phyloP scores from a whole-genome alignment of 176 grass and related monocot genomes.

The Oropetium thomaeum region DNA sequence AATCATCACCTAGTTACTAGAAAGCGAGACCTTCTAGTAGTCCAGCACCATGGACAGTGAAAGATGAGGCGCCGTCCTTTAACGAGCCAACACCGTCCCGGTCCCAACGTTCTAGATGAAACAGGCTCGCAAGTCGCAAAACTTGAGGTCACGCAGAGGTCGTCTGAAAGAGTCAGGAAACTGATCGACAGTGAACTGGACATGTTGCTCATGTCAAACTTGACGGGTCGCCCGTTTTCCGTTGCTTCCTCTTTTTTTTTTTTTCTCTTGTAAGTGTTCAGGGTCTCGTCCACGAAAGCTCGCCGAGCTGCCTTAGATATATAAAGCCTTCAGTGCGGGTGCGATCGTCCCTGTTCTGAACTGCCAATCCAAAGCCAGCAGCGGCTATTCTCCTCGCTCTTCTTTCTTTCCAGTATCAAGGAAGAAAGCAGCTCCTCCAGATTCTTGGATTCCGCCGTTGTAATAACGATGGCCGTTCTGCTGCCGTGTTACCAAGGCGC shows the following conservation, averaged over 20 bases:
- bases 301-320: background rate
- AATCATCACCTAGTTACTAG: background rate
- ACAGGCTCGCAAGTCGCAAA: background rate
- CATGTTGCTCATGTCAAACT: background rate
- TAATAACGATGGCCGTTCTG: background rate
- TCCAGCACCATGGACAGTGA: background rate
- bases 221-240: background rate
- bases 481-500: conserved; percentile 21
- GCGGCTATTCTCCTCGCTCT: background rate
- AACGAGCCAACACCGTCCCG: background rate
- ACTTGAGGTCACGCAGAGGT: background rate
- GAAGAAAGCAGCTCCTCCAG: background rate
- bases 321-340: background rate
- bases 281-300: background rate
- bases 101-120: background rate
- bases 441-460: background rate
- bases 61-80: background rate
- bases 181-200: background rate
- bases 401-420: background rate
- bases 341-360: background rate
- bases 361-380: background rate
- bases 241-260: background rate
- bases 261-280: no score
- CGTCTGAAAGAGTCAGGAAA: background rate
- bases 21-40: background rate